Evolutionary conservation across 129 eudicot genomes (phyloP), one percentile per base, ranked within the genome.

Genomic region (Flaveria brownii): DNA sequence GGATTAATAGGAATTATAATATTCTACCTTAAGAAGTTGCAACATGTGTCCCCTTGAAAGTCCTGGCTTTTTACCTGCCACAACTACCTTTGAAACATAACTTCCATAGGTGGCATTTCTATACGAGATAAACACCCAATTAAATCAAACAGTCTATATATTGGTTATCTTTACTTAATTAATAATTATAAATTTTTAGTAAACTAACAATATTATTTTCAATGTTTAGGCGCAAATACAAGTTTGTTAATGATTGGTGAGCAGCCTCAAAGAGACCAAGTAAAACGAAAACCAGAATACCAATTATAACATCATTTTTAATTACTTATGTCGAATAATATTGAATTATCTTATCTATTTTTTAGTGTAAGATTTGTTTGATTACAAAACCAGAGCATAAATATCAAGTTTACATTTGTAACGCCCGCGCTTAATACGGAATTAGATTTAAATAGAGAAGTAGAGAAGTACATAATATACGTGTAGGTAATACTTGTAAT

Each of bases 21-120:
- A 43, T 22, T 15, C 18, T 23, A 73, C 22, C 7, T 25, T 54
- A 41, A 23, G 22, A 74, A 62, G 49, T 36, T 60, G 11, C 51
- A 66, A 30, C 78, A 74, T 25, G 47, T 74, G 78, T 74, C 55
- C 78, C 42, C 4, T 61, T 60, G 20, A 30, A 72, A 30, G 76
- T 72, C 76, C 11, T 74, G 51, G 10, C 33, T 45, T 28, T 45
- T 43, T 74, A 61, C 78, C 71, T 63, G 18, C 71, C 62, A 61
- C 47, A 7, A 15, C 71, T 74, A 61, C 71, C 78, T 61, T 74
- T 46, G 60, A 46, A 61, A 61, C 16, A 1, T 8, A 61, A 25
- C 45, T 74, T 60, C 47, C 15, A 73, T 28, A 74, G n/a, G 47
- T 45, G 70, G n/a, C 70, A 74, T 60, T 45, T 61, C 10, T 5